These are phyloP conservation scores for Diutina siamensis DNA, from an alignment of 1,139 yeast genomes.

Conservation along the genomic window DNA sequence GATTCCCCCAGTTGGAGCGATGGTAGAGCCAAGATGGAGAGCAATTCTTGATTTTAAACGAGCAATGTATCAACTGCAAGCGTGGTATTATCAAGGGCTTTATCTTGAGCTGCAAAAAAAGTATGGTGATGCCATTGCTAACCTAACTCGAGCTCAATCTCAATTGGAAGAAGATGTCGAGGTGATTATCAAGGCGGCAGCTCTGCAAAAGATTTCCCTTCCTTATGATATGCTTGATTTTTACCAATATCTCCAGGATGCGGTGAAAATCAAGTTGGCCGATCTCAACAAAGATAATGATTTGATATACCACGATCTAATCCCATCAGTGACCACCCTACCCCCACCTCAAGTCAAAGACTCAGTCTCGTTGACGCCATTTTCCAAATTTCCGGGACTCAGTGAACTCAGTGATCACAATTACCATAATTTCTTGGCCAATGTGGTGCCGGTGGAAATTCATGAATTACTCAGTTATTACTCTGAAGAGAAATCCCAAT, in stretches of 20 bases:
- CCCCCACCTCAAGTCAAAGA: slow-evolving; percentile 69
- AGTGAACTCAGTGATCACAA: slow-evolving; percentile 40
- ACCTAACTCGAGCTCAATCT: slow-evolving; percentile 41
- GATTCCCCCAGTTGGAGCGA: slow-evolving; percentile 31
- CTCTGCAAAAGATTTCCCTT: slow-evolving; percentile 13
- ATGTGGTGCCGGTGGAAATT: slow-evolving; percentile 75
- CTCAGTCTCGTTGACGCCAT: slow-evolving; percentile 38
- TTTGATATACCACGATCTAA: slow-evolving; percentile 67
- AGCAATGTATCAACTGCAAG: slow-evolving; percentile 29
- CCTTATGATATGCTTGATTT: slow-evolving; percentile 29
- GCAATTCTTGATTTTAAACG: slow-evolving; percentile 35
- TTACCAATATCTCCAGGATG: slow-evolving; percentile 33
- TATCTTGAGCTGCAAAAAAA: slow-evolving; percentile 38
- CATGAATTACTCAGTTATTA: slow-evolving; percentile 81
- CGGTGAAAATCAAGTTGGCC: slow-evolving; percentile 31
- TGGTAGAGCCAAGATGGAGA: slow-evolving; percentile 36
- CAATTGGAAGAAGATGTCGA: slow-evolving; percentile 20
- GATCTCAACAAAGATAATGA: slow-evolving; percentile 74
- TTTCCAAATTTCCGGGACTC: not conserved
- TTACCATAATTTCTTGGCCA: slow-evolving; percentile 50
- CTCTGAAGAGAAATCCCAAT: slow-evolving; percentile 78
- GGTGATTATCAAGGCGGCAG: slow-evolving; percentile 16
- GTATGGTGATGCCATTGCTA: slow-evolving; percentile 71
- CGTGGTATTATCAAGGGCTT: slow-evolving; percentile 43
- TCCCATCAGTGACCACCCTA: slow-evolving; percentile 51